Evolutionary conservation across 2,329 filamentous ascomycete species (phyloP), one percentile per base, ranked within the genome.

Genomic region (Cordyceps farinosa): DNA sequence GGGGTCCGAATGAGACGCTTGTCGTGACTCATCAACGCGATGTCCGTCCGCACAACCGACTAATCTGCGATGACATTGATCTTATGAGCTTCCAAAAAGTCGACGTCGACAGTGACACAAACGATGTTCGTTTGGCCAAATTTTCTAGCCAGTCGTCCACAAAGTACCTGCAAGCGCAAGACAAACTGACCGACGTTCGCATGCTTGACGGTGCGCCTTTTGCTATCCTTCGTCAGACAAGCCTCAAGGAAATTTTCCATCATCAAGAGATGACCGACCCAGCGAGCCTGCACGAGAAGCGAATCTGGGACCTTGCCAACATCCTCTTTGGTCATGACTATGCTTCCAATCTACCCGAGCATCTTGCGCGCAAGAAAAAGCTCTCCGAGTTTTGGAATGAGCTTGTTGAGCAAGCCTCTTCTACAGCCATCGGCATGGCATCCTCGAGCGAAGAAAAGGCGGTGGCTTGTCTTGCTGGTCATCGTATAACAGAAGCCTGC

Each of bases 241-340:
- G 69, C 9, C 69, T 80, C 11, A 74, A 72, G 68, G 71, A 75
- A 45, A 65, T 78, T 22, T 81, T 77, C 66, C 79, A 76, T 65
- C 74, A 74, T 47, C 76, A 76, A 52, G 76, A 77, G 45, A 70
- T 74, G 68, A 77, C 73, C 27, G 75, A 78, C 66, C 76, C 79
- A 17, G 80, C 80, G 29, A 80, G 75, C 61, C 75, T 79, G 27
- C 85, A 91, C 63, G 91, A 96, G 75, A 86, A 87, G 70, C 81
- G 87, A 15, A 87, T 95, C 1, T 99, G 96, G 95, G 85, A 91
- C 65, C 81, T 99, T 42, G 89, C 91, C 1, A 90, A 90, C 63
- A 88, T 97, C 44, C 82, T 99, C 3, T 99, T 97, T 71, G 92
- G 97, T 67, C 81, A 87, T n/a, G 66, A 86, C 11, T 78, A 66